Base-by-base conservation (phyloP, 148 eudicot species). In the Rhododendron griersonianum region DNA sequence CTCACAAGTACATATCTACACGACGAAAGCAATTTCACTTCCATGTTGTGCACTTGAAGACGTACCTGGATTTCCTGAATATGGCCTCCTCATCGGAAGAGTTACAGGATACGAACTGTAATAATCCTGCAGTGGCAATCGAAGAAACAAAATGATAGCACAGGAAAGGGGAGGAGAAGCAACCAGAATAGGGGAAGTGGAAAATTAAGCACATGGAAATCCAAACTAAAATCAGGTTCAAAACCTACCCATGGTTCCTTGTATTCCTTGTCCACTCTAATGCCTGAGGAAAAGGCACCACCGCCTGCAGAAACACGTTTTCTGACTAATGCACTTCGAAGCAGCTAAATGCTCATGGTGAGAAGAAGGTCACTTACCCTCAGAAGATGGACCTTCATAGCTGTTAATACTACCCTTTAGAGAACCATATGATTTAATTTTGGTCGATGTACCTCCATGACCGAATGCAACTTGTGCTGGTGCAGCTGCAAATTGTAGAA, bases 21-120 rank as follows among this genome's bases (percentile, higher is more conserved):
- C 16, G 19, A 59, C 7, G n/a, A n/a, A 59, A 59, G 65, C n/a
- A 1, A 11, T 45, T 7, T 69, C 45, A 28, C 80, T 81, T 63
- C 21, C 14, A 61, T 63, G 33, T 50, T 48, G 84, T 51, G 65
- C 85, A 71, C 57, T 76, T 73, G 14, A 86, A 83, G 16, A 80
- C 82, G 44, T 89, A 93, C 98, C 94, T 90, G 98, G 98, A 90
- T 96, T 88, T 92, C 98, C 98, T 15, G 98, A 91, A 91, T 94
- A 93, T 61, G 98, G 98, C 87, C 94, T 91, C 81, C 98, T 93
- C 88, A 93, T 51, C 57, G 98, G 98, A 87, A 92, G 91, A 81
- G 91, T 90, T 53, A 87, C 85, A 21, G 98, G 98, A 91, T 96
- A 94, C 86, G 91, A 48, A 51, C 90, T 84, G 88, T 93, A 92